These are phyloP conservation scores for Alternaria brassicicola DNA, from an alignment of 2,329 filamentous ascomycete species.

Conservation along the genomic window DNA sequence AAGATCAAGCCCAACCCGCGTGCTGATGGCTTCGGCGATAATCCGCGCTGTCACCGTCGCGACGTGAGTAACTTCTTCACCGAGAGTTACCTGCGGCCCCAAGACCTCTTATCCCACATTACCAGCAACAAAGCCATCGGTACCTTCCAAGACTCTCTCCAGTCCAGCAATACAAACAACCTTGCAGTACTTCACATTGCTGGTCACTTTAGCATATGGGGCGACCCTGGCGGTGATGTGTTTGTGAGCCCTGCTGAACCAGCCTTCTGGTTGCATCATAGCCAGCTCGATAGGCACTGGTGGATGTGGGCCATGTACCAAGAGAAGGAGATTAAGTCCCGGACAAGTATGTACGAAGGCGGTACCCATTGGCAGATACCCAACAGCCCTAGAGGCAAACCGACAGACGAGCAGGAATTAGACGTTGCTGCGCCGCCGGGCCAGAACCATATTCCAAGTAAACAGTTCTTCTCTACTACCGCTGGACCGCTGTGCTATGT, in stretches of 20 bases:
- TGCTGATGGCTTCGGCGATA: conserved; percentile 36
- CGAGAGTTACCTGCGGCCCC: conserved; percentile 17
- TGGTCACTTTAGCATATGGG: conserved; percentile 54
- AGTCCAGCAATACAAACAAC: conserved; percentile 16
- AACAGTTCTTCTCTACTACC: conserved; percentile 38
- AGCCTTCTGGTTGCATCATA: conserved; percentile 57
- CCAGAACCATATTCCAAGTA: conserved; percentile 29
- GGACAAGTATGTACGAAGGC: conserved; percentile 47
- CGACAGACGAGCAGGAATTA: conserved; percentile 39
- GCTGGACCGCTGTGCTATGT: conserved; percentile 44
- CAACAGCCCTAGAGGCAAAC: conserved; percentile 48
- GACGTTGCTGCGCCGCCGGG: conserved; percentile 32
- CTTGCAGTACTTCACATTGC: conserved; percentile 49
- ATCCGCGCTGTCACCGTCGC: conserved; percentile 41
- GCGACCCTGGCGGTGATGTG: conserved; percentile 54
- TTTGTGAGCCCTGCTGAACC: conserved; percentile 56
- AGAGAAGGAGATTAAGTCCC: conserved; percentile 37
- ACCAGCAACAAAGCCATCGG: conserved; percentile 26
- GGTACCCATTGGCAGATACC: conserved; percentile 54
- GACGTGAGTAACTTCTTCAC: conserved; percentile 42
- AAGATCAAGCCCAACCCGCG: conserved; percentile 42
- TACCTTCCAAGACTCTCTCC: conserved; percentile 36
- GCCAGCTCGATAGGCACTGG: conserved; percentile 56
- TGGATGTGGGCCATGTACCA: conserved; percentile 57
- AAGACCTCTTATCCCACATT: conserved; percentile 34